Evolutionary conservation across 2,329 filamentous ascomycete species (phyloP).

Genomic region (Lachnellula willkommii): DNA sequence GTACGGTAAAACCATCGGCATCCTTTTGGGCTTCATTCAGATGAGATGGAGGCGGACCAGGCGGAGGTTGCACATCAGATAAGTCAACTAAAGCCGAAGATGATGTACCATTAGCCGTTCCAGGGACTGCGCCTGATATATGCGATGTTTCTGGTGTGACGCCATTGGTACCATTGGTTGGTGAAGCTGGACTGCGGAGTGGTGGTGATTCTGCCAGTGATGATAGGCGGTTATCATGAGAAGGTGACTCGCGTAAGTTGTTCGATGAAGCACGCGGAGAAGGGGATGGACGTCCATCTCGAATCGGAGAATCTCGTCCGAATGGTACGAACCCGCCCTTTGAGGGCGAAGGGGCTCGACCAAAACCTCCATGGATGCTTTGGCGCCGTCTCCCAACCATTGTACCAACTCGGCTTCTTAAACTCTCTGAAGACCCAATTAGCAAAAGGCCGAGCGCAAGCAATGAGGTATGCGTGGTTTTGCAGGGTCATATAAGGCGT

Average conservation of each 20-base stretch:
- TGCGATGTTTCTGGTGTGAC: conserved; percentile 30
- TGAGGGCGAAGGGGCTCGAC: conserved; percentile 46
- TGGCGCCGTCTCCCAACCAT: conserved; percentile 62
- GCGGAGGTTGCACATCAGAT: conserved; percentile 47
- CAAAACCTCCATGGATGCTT: conserved; percentile 59
- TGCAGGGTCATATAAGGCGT: too few relatives aligned
- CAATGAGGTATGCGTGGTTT: too few relatives aligned
- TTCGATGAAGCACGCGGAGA: conserved; percentile 56
- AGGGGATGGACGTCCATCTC: conserved; percentile 45
- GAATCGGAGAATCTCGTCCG: conserved; percentile 56
- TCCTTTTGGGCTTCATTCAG: conserved; percentile 50
- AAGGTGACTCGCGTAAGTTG: conserved; percentile 49
- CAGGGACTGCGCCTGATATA: conserved; percentile 30
- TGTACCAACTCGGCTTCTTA: conserved; percentile 62
- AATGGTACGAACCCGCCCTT: conserved; percentile 51
- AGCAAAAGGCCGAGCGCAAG: conserved; percentile 8
- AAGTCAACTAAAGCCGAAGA: conserved; percentile 36
- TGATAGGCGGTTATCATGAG: conserved; percentile 43
- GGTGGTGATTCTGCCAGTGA: conserved; percentile 54
- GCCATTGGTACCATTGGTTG: conserved; percentile 25
- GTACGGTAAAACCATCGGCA: conserved; percentile 72
- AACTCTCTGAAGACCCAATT: conserved; percentile 40
- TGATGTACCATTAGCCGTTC: conserved; percentile 44
- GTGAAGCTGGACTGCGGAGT: conserved; percentile 15
- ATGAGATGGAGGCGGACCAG: conserved; percentile 41